phyloP scores from a whole-genome alignment of 1,284 basidiomycete species.

The Heterobasidion parviporum region DNA sequence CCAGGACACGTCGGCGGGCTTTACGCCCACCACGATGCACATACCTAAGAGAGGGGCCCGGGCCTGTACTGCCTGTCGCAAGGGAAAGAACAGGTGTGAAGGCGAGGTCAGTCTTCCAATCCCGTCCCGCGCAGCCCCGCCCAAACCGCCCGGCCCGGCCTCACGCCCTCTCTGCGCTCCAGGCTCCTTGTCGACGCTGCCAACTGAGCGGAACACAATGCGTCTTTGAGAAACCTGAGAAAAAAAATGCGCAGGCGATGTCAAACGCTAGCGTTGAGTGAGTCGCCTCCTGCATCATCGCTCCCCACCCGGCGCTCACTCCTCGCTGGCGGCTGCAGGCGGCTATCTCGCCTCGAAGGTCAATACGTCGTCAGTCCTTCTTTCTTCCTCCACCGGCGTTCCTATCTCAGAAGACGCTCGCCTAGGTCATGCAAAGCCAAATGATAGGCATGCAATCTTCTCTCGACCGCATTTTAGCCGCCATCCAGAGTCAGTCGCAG shows the following conservation, averaged over 20 bases:
- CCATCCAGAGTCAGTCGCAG: conserved; percentile 48
- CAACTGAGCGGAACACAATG: conserved; percentile 77
- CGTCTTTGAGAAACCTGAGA: conserved; percentile 90
- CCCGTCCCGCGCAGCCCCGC: conserved; percentile 14
- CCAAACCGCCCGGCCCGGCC: conserved; percentile 38
- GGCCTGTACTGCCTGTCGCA: conserved; percentile 77
- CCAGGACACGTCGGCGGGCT: conserved; percentile 12
- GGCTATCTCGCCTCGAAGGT: conserved; percentile 74
- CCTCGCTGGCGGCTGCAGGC: conserved; percentile 33
- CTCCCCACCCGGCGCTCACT: conserved; percentile 11
- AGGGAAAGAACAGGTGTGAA: conserved; percentile 90
- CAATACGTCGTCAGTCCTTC: conserved; percentile 62
- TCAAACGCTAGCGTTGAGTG: conserved; percentile 67
- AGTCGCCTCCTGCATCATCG: conserved; percentile 23
- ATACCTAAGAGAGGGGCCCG: conserved; percentile 75
- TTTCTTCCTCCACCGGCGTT: not conserved
- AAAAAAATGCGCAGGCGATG: conserved; percentile 57
- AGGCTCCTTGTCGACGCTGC: conserved; percentile 88
- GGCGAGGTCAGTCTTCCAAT: conserved; percentile 11
- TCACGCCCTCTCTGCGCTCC: conserved; percentile 29
- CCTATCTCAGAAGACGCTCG: not conserved
- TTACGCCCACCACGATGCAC: conserved; percentile 29
- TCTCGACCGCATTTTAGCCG: conserved; percentile 68
- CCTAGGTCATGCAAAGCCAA: conserved; percentile 78
- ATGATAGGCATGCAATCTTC: conserved; percentile 88